Evolutionary conservation across 345 rosid species (phyloP), one percentile per base, ranked within the genome.

Genomic region (Ceriops zippeliana): DNA sequence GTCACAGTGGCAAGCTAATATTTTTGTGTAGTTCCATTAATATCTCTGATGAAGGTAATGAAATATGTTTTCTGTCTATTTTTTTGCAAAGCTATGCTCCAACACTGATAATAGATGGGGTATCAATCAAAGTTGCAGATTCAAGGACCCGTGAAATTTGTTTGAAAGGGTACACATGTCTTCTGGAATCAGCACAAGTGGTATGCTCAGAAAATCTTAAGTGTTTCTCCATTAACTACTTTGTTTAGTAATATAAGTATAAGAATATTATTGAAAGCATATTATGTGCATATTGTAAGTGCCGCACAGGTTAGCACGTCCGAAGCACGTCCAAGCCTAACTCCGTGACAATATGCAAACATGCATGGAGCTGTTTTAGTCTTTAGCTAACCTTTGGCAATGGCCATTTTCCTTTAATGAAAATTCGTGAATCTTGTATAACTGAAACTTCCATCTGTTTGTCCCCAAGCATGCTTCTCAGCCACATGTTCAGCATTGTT

Each of bases 101-200:
- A 63, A 82, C 83, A 30, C 75, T 91, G 56, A 75, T 73, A 22
- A 79, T 91, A 52, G 93, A 84, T 71, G 96, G 91, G 71, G 77
- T 65, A 46, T 70, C 84, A 38, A 79, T 91, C 76, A 80, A 91
- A 83, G 78, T 89, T 78, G 78, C 60, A 20, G 96, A 91, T 52
- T 73, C 83, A 59, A 79, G 70, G 70, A 56, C 84, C 68, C 89
- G 91, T 70, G 88, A 87, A 70, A 85, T 75, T 56, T 91, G 95
- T 83, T 76, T 93, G 75, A 69, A 81, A 70, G 88, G 89, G 73
- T 89, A 79, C 73, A 79, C 87, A 15, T 91, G 83, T 83, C 73
- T 93, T 58, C 80, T 93, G 77, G 95, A 86, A 74, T 71, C 95
- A 66, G 54, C 60, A 66, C 56, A 73, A 22, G 70, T 53, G 85